phyloP scores from a whole-genome alignment of 1,284 basidiomycete species.

The Malassezia nana region DNA sequence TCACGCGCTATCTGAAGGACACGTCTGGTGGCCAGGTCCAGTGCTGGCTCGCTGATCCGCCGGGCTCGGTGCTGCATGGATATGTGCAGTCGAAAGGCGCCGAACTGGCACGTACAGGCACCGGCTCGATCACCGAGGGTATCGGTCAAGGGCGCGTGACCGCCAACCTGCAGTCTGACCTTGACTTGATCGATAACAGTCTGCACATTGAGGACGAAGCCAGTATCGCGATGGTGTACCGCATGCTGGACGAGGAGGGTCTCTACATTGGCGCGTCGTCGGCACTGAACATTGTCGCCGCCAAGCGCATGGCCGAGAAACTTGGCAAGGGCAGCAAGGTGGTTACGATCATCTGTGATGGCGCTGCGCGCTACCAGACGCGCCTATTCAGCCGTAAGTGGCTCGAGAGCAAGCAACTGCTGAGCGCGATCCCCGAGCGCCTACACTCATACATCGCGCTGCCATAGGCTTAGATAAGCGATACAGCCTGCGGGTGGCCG shows the following conservation, averaged over 20 bases:
- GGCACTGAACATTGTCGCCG: constrained; percentile 89
- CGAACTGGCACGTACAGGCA: constrained; percentile 66
- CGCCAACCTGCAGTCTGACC: constrained; percentile 78
- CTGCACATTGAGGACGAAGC: constrained; percentile 79
- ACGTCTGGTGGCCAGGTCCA: constrained; percentile 70
- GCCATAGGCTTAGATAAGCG: constrained; percentile 17
- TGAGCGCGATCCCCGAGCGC: constrained; percentile 68
- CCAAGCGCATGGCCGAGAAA: constrained; percentile 72
- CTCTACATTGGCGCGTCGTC: constrained; percentile 93
- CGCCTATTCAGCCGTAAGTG: constrained; percentile 90
- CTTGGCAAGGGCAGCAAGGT: constrained; percentile 71
- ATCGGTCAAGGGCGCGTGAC: constrained; percentile 97
- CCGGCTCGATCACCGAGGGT: constrained; percentile 91
- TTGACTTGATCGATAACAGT: constrained; percentile 66
- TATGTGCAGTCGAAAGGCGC: constrained; percentile 69
- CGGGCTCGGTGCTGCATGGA: constrained; percentile 80
- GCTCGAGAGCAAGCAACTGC: constrained; percentile 73
- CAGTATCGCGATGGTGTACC: constrained; percentile 85
- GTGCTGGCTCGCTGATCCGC: constrained; percentile 90
- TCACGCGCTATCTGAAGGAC: constrained; percentile 74
- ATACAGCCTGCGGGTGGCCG: background rate
- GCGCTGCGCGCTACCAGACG: constrained; percentile 92
- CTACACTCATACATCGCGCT: constrained; percentile 84
- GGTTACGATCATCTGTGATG: constrained; percentile 84
- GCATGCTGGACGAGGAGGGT: constrained; percentile 82